Base-by-base conservation (phyloP, 192 early-diverging fungal genomes). In the Coemansia sp. region DNA sequence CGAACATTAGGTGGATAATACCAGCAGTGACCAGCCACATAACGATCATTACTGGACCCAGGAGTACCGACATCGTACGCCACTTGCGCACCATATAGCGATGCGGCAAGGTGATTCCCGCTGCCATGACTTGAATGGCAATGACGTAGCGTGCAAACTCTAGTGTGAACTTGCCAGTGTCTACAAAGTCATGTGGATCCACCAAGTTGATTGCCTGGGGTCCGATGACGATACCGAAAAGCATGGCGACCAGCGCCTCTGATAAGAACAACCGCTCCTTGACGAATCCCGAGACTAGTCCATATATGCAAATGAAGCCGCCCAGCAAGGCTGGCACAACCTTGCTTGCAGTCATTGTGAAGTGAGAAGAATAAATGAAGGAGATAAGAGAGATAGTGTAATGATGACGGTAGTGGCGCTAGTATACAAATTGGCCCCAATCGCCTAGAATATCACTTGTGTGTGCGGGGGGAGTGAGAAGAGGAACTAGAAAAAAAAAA, bases 171-270 rank as follows among this genome's bases (percentile, higher is more conserved):
- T 68, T 64, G 36, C 89, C 80, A 40, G 76, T 84, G 18, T 89
- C 76, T 7, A 79, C 33, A 66, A 75, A 82, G 44, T 67, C 62
- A 22, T 67, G 64, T 34, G 95, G 93, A 75, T 96, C 83, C 49
- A 96, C 84, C 20, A 91, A 75, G 57, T 90, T 89, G 46, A 90
- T 80, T 18, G 86, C 92, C 43, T 90, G 74, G 3, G 94, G 94
- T 33, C 96, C 95, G 57, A 94, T 82, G 52, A 93, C 80, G 40
- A 98, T 93, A 1, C 97, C 97, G 59, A 95, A 87, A n/a, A 91
- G 64, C 36, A 91, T 91, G 29, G 97, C 91, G 0, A 98, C 93
- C 52, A 98, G 74, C 20, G 80, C 73, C 74, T 93, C 92, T 13
- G 90, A 91, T 51, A 93, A 71, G 65, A 89, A 93, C 47, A 93